Evolutionary conservation across 179 eudicot genomes (phyloP).

Genomic region (Beta lomatogona): DNA sequence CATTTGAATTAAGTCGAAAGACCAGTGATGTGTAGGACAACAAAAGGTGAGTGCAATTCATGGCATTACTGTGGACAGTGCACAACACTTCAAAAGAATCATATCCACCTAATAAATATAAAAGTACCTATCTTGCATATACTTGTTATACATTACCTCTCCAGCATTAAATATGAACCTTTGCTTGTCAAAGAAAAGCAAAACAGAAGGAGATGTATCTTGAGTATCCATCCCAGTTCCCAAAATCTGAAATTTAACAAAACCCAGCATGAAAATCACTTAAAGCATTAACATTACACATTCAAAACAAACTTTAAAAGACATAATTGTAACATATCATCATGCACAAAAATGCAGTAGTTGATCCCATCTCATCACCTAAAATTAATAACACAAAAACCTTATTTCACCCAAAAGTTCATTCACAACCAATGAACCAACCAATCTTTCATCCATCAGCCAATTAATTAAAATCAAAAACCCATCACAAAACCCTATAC

Average conservation of each 20-base stretch:
- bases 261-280: not conserved
- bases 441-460: not conserved
- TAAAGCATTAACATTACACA: not conserved
- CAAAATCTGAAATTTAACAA: conserved; percentile 52
- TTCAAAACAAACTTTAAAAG: not conserved
- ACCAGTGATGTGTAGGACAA: not conserved
- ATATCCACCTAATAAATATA: not conserved
- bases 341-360: not conserved
- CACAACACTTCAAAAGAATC: not conserved
- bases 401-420: not conserved
- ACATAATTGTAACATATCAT: not conserved
- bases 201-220: conserved; percentile 87
- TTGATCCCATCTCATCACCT: not conserved
- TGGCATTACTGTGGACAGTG: not conserved
- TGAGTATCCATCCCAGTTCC: conserved; percentile 99
- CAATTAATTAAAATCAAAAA: not conserved
- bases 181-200: conserved; percentile 92
- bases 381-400: not conserved
- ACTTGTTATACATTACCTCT: conserved; percentile 57
- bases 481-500: not conserved
- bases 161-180: conserved; percentile 95
- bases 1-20: not conserved
- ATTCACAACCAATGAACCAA: not conserved
- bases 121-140: not conserved
- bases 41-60: not conserved